phyloP scores from a whole-genome alignment of 345 rosid species.

The Passiflora organensis region DNA sequence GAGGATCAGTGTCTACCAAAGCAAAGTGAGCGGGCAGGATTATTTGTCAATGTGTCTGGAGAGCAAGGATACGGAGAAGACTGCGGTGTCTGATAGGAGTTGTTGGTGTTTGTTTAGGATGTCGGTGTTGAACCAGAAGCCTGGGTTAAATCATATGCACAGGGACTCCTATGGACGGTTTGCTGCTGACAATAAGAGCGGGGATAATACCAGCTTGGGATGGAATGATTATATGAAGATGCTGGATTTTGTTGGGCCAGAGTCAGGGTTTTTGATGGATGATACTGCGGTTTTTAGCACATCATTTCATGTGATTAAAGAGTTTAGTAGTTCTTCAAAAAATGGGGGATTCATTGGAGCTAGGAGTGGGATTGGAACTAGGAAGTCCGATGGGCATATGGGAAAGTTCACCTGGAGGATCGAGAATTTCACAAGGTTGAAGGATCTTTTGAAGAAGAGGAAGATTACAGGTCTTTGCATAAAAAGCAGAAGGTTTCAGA shows the following conservation, averaged over 20 bases:
- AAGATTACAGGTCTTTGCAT: slow-evolving; percentile 11
- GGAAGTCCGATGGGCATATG: neutral
- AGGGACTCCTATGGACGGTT: slow-evolving; percentile 16
- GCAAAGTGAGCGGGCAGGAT: slow-evolving; percentile 6
- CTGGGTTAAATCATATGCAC: slow-evolving; percentile 7
- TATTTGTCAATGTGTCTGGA: slow-evolving; percentile 12
- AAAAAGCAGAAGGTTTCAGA: slow-evolving; percentile 15
- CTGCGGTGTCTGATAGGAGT: slow-evolving; percentile 6
- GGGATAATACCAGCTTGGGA: slow-evolving; percentile 11
- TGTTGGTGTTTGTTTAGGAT: slow-evolving; percentile 18
- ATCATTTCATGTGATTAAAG: slow-evolving; percentile 14
- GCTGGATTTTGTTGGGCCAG: slow-evolving; percentile 13
- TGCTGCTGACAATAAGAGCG: neutral
- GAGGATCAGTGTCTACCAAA: slow-evolving; percentile 5
- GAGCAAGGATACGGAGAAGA: neutral
- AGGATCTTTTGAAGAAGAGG: slow-evolving; percentile 15
- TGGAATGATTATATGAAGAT: slow-evolving; percentile 20
- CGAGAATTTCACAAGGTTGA: slow-evolving; percentile 12
- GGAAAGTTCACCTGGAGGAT: slow-evolving; percentile 14
- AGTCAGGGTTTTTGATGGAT: slow-evolving; percentile 17
- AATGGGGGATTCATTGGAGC: slow-evolving; percentile 2
- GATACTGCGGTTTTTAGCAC: slow-evolving; percentile 3
- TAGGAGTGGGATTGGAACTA: neutral
- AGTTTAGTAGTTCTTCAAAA: neutral
- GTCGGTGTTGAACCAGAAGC: slow-evolving; percentile 15